Conservation (phyloP, 2,329 filamentous ascomycete genomes). For the Alternaria novae-zelandiae region DNA sequence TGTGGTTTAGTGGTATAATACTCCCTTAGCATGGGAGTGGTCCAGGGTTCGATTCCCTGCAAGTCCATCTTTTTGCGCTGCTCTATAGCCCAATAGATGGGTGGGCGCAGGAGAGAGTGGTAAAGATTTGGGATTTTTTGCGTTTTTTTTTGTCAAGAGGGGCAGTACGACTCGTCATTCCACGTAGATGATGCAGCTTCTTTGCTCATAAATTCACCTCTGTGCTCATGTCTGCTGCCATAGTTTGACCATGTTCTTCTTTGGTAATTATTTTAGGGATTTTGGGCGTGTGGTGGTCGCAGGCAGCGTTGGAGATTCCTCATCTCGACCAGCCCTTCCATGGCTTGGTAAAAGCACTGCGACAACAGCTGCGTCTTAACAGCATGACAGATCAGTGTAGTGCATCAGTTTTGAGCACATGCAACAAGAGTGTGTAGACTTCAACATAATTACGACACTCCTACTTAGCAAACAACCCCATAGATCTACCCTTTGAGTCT, state of each 20-base stretch:
- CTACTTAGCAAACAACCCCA: not conserved
- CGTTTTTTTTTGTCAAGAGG: not conserved
- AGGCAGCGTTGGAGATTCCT: too few relatives aligned
- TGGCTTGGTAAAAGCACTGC: not conserved
- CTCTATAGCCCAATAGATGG: too few relatives aligned
- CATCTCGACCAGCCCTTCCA: too few relatives aligned
- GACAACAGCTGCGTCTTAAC: not conserved
- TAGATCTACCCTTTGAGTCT: not conserved
- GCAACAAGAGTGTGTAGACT: not conserved
- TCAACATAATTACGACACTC: not conserved
- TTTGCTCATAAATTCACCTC: not conserved
- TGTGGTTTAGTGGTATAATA: constrained; percentile 32
- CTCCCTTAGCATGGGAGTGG: constrained; percentile 29
- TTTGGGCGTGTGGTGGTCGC: too few relatives aligned
- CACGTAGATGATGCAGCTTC: not conserved
- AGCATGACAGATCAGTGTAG: not conserved
- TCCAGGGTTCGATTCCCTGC: constrained; percentile 15
- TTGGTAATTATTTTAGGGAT: too few relatives aligned
- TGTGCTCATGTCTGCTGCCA: not conserved
- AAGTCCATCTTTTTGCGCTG: constrained; percentile 10
- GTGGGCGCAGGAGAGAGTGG: not conserved
- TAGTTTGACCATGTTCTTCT: not conserved
- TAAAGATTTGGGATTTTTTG: not conserved
- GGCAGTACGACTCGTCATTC: not conserved
- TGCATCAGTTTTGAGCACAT: not conserved